phyloP scores from a whole-genome alignment of 345 rosid genomes.

The Psidium friedrichsthalianum region DNA sequence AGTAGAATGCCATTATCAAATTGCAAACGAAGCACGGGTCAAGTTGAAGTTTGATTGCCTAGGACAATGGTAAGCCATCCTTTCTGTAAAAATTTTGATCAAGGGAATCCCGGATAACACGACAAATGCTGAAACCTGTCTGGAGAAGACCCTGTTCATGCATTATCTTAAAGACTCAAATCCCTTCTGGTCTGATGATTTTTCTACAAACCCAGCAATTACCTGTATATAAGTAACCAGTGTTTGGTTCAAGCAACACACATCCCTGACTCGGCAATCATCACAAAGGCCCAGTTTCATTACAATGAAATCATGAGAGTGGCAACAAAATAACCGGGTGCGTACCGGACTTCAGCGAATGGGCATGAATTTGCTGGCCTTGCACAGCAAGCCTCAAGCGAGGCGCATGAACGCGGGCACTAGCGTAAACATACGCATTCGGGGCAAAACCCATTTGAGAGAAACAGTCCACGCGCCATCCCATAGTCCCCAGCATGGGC shows the following conservation, averaged over 20 bases:
- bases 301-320: constrained; percentile 54
- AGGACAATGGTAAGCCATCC: constrained; percentile 36
- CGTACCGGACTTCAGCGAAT: constrained; percentile 36
- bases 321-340: constrained; percentile 29
- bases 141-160: constrained; percentile 21
- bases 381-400: constrained; percentile 9
- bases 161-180: constrained; percentile 29
- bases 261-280: constrained; percentile 25
- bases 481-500: constrained; percentile 22
- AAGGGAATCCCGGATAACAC: constrained; percentile 24
- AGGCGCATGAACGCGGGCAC: constrained; percentile 35
- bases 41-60: constrained; percentile 26
- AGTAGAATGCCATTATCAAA: constrained; percentile 40
- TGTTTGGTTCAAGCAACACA: constrained; percentile 14
- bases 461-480: constrained; percentile 29
- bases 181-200: constrained; percentile 25
- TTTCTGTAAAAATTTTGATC: constrained; percentile 8
- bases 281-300: constrained; percentile 32
- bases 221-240: constrained; percentile 51
- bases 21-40: constrained; percentile 36
- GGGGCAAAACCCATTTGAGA: constrained; percentile 22
- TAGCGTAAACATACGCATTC: constrained; percentile 39
- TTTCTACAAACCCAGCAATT: constrained; percentile 47
- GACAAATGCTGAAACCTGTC: constrained; percentile 37
- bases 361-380: constrained; percentile 47